These are phyloP conservation scores for Penstemon newberryi DNA, from an alignment of 257 asterid genomes.

Conservation along the genomic window DNA sequence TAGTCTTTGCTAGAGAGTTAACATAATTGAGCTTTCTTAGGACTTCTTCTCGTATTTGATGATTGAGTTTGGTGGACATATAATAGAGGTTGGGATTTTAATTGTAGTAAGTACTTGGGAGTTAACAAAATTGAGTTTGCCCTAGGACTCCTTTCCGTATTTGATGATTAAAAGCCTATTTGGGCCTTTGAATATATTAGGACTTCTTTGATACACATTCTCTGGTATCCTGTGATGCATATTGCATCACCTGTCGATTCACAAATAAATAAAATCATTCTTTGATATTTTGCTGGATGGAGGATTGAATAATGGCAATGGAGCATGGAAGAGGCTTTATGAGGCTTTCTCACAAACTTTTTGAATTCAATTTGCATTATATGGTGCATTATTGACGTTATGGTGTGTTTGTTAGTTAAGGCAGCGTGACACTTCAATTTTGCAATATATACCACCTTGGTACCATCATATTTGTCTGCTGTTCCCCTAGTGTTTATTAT, in stretches of 20 bases:
- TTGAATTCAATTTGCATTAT: neutral
- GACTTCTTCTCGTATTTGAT: too few species aligned
- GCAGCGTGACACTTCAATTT: neutral
- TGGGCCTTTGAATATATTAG: slow-evolving; percentile 8
- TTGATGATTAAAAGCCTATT: neutral
- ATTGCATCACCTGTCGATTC: neutral
- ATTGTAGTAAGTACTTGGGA: too few species aligned
- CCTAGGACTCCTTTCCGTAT: too few species aligned
- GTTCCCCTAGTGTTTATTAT: neutral
- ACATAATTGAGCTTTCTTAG: too few species aligned
- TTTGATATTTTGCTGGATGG: neutral
- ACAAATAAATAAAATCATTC: neutral
- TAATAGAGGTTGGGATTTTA: too few species aligned
- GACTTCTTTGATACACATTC: neutral
- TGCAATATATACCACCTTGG: neutral
- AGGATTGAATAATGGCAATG: neutral
- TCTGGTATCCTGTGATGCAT: too few species aligned
- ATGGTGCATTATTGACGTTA: neutral
- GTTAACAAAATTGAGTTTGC: too few species aligned
- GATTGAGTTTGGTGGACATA: too few species aligned
- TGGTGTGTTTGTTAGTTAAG: neutral
- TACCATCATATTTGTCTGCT: neutral
- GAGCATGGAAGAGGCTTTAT: neutral
- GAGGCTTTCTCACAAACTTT: neutral
- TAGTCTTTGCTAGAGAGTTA: too few species aligned